phyloP scores from a whole-genome alignment of 345 rosid species.

The Leavenworthia alabamica region DNA sequence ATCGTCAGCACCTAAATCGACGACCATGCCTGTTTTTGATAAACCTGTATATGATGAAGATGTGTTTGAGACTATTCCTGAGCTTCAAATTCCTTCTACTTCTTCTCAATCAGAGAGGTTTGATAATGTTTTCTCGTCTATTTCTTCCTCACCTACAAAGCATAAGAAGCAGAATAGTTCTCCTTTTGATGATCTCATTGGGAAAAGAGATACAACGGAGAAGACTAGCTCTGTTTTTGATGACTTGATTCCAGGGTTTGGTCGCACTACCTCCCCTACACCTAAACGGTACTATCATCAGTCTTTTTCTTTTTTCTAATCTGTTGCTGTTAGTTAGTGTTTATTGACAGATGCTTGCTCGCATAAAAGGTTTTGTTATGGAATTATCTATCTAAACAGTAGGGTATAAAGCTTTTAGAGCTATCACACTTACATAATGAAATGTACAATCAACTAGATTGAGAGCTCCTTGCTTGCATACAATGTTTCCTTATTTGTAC shows the following conservation, averaged over 20 bases:
- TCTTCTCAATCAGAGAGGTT: constrained; percentile 33
- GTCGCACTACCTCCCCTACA: constrained; percentile 48
- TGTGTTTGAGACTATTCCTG: constrained; percentile 59
- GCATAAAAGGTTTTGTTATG: too few relatives aligned
- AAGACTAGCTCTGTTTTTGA: constrained; percentile 45
- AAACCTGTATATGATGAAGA: constrained; percentile 74
- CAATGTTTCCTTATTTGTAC: background rate
- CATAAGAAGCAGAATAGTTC: constrained; percentile 23
- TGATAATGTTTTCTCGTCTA: constrained; percentile 39
- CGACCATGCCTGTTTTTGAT: constrained; percentile 52
- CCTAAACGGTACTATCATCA: constrained; percentile 33
- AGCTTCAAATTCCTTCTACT: constrained; percentile 43
- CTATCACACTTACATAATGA: background rate
- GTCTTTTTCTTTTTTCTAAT: background rate
- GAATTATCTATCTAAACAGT: too few relatives aligned
- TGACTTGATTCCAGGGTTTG: constrained; percentile 72
- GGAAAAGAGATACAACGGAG: constrained; percentile 23
- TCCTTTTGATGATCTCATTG: constrained; percentile 56
- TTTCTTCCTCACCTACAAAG: constrained; percentile 30
- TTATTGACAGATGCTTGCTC: too few relatives aligned
- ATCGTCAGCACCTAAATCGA: constrained; percentile 24
- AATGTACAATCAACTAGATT: too few relatives aligned
- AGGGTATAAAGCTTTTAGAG: background rate
- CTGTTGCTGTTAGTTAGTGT: background rate
- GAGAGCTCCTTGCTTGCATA: background rate